A percentile compares a stretch with the other conserved stretches of the same genome.
Evolutionary conservation across 371 early-diverging fungal species (phyloP).

Genomic region (Circinella minor): DNA sequence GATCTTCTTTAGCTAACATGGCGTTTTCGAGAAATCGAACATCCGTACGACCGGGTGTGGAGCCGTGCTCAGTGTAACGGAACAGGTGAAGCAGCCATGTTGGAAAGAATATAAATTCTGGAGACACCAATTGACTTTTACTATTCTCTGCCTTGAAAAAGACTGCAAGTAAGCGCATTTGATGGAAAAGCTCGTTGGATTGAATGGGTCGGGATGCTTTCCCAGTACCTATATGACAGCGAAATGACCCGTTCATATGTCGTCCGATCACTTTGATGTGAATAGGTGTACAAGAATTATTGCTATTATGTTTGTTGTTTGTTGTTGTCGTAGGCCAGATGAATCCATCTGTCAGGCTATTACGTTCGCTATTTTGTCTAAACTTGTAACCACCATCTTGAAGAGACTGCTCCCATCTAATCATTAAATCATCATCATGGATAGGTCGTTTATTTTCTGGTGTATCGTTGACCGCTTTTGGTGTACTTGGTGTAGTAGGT

Average conservation of each 20-base stretch:
- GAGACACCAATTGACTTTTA: conserved; percentile 35
- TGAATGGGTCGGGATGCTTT: conserved; percentile 48
- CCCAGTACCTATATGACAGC: conserved; percentile 52
- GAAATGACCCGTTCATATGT: conserved; percentile 45
- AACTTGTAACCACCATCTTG: conserved; percentile 26
- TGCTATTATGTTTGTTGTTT: not conserved
- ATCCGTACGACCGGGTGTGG: conserved; percentile 45
- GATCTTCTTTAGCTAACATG: conserved; percentile 47
- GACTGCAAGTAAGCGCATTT: conserved; percentile 47
- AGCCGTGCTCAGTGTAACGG: conserved; percentile 41
- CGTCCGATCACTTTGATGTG: conserved; percentile 49
- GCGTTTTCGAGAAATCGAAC: conserved; percentile 47
- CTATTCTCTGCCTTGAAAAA: conserved; percentile 42
- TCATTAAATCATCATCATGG: conserved; percentile 31
- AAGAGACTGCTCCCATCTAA: conserved; percentile 30
- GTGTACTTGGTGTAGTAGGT: not conserved
- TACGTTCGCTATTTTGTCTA: conserved; percentile 28
- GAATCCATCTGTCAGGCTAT: conserved; percentile 37
- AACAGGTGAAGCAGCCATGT: conserved; percentile 51
- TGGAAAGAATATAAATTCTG: conserved; percentile 53
- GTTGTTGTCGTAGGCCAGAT: conserved; percentile 16
- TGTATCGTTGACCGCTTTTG: not conserved
- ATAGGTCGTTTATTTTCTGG: conserved; percentile 14
- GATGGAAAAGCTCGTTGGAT: conserved; percentile 33
- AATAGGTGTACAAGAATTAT: conserved; percentile 27